phyloP scores from a whole-genome alignment of 169 alveolate genomes.

The Perkinsus olseni region DNA sequence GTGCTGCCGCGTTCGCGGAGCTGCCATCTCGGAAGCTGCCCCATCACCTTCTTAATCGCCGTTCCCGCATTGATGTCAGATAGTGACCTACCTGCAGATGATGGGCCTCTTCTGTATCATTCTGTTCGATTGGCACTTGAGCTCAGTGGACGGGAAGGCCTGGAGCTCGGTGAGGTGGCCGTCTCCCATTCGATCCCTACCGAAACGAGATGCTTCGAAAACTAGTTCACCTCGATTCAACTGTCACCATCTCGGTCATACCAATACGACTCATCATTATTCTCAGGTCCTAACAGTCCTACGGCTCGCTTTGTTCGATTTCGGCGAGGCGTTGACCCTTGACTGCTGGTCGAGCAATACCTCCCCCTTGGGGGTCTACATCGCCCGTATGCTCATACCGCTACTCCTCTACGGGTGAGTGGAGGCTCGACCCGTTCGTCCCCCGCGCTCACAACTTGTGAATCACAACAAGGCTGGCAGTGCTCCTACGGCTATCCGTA shows the following conservation, averaged over 20 bases:
- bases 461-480: too few species aligned
- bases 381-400: not conserved
- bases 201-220: too few species aligned
- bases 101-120: not conserved
- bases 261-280: too few species aligned
- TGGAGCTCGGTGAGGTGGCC: not conserved
- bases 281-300: not conserved
- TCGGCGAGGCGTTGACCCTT: not conserved
- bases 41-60: not conserved
- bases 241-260: too few species aligned
- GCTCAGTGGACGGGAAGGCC: not conserved
- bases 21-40: too few species aligned
- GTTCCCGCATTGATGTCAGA: not conserved
- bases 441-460: too few species aligned
- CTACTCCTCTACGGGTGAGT: not conserved
- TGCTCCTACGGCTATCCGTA: too few species aligned
- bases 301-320: not conserved
- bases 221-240: too few species aligned
- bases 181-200: not conserved
- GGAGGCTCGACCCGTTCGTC: not conserved
- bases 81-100: not conserved
- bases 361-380: not conserved
- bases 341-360: not conserved
- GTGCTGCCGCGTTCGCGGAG: too few species aligned
- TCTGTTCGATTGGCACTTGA: not conserved